These are phyloP conservation scores for Tulasnella sp. DNA, from an alignment of 768 basidiomycete species.

Conservation along the genomic window DNA sequence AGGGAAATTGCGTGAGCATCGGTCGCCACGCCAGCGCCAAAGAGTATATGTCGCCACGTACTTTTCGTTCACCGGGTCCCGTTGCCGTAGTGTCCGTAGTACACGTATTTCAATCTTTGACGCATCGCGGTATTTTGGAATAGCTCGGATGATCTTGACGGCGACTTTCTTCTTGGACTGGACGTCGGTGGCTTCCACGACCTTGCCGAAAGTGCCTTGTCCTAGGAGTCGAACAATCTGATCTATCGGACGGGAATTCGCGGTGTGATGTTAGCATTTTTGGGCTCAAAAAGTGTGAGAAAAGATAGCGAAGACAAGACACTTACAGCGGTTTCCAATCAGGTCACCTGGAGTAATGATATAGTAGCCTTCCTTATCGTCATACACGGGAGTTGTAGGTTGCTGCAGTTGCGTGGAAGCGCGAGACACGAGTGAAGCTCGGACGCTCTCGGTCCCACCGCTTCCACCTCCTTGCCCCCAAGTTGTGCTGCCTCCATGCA, in stretches of 20 bases:
- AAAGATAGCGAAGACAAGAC: slow-evolving; percentile 11
- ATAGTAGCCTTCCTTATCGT: slow-evolving; percentile 99
- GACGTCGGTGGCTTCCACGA: slow-evolving; percentile 87
- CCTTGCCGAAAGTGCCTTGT: slow-evolving; percentile 98
- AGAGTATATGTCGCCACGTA: slow-evolving; percentile 45
- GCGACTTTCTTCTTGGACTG: slow-evolving; percentile 76
- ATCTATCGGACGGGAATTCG: slow-evolving; percentile 50
- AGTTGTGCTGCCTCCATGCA: background rate
- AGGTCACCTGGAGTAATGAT: slow-evolving; percentile 90
- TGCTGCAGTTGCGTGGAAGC: slow-evolving; percentile 40
- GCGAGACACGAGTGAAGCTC: slow-evolving; percentile 36
- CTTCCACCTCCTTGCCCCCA: slow-evolving; percentile 17
- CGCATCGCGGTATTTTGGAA: slow-evolving; percentile 98
- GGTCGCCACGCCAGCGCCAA: background rate
- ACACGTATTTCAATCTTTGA: slow-evolving; percentile 98
- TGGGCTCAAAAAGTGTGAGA: slow-evolving; percentile 22
- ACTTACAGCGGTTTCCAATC: slow-evolving; percentile 78
- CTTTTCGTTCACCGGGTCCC: slow-evolving; percentile 85
- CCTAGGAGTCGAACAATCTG: slow-evolving; percentile 86
- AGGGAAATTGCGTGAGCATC: slow-evolving; percentile 7
- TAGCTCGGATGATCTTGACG: slow-evolving; percentile 97
- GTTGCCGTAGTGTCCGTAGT: slow-evolving; percentile 81
- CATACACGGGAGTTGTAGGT: slow-evolving; percentile 67
- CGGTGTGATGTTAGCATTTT: slow-evolving; percentile 17
- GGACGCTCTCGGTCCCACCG: slow-evolving; percentile 27